These are phyloP conservation scores for Eucalyptus decipiens DNA, from an alignment of 345 rosid genomes.

Conservation along the genomic window DNA sequence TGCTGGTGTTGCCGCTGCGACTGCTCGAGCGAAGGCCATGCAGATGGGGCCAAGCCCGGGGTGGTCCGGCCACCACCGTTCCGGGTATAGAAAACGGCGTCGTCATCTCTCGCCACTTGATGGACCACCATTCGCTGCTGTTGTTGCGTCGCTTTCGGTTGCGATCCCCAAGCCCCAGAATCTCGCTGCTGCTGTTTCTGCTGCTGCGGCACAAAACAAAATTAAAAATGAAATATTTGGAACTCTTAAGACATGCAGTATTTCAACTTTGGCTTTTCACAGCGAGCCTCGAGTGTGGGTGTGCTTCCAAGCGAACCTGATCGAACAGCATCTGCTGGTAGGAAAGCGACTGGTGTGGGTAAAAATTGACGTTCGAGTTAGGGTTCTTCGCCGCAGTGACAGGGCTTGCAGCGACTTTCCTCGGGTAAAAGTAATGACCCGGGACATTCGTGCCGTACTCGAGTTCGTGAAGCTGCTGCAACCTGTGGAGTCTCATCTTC, in stretches of 20 bases:
- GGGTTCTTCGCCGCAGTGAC: slow-evolving; percentile 6
- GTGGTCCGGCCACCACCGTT: background rate
- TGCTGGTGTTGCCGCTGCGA: background rate
- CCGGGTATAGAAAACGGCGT: background rate
- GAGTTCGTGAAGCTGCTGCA: background rate
- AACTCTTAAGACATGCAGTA: background rate
- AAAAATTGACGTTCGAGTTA: background rate
- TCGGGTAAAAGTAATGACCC: slow-evolving; percentile 11
- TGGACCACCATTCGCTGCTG: background rate
- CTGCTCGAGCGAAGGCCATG: slow-evolving; percentile 49
- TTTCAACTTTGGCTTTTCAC: background rate
- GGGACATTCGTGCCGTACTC: background rate
- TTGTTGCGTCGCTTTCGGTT: background rate
- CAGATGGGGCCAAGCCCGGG: slow-evolving; percentile 24
- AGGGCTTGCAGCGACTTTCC: slow-evolving; percentile 12
- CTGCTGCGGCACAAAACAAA: slow-evolving; percentile 33
- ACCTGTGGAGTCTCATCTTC: background rate
- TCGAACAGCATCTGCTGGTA: slow-evolving; percentile 46
- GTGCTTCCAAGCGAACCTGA: slow-evolving; percentile 18
- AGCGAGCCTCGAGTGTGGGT: background rate
- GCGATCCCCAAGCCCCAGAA: background rate
- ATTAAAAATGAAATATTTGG: background rate
- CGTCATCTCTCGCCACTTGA: background rate
- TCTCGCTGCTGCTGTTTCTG: slow-evolving; percentile 26
- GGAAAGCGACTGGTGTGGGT: slow-evolving; percentile 17